Evolutionary conservation across 75 land plant species (phyloP).

Genomic region (Cunninghamia lanceolata): DNA sequence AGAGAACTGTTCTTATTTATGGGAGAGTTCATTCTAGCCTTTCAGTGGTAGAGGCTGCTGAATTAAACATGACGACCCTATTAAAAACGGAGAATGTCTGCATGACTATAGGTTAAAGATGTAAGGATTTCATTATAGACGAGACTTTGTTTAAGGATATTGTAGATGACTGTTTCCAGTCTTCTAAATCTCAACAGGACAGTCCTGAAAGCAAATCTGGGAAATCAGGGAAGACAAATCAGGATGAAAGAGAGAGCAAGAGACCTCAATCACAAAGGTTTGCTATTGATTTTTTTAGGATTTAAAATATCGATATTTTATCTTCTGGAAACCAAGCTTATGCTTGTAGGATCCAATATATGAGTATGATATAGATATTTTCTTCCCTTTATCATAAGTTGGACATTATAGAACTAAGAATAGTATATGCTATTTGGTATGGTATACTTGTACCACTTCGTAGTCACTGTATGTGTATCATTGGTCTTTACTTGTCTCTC

Average conservation of each 20-base stretch:
- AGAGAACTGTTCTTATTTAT: background rate
- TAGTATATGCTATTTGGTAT: background rate
- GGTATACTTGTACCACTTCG: background rate
- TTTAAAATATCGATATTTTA: background rate
- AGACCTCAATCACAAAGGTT: constrained; percentile 1
- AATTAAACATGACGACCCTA: background rate
- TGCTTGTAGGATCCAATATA: background rate
- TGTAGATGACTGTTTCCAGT: background rate
- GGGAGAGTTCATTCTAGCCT: background rate
- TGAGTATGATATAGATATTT: background rate
- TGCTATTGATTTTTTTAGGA: background rate
- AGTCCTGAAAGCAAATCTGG: background rate
- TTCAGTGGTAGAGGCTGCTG: background rate
- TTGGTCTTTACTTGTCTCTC: background rate
- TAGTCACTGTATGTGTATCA: background rate
- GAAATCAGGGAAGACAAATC: background rate
- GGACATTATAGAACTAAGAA: background rate
- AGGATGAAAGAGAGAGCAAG: constrained; percentile 2
- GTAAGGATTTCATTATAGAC: background rate
- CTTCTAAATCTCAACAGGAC: background rate
- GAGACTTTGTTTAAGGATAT: constrained; percentile 1
- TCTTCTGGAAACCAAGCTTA: background rate
- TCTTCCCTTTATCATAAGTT: background rate
- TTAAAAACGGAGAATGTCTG: background rate
- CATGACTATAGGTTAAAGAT: background rate